phyloP scores from a whole-genome alignment of 345 rosid species.

The Moringa oleifera region DNA sequence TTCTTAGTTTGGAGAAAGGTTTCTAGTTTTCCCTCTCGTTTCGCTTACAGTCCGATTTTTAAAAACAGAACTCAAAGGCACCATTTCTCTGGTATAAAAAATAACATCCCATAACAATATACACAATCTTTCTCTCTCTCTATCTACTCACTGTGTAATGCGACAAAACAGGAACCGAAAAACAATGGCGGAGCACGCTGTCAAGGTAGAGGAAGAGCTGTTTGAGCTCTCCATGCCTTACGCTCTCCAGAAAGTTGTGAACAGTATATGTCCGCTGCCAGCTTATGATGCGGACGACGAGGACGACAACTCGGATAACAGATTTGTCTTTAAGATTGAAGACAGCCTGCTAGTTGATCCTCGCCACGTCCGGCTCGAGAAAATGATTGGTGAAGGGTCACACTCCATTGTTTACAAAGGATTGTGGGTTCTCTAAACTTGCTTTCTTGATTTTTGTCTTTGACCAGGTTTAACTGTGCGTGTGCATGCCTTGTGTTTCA shows the following conservation, averaged over 20 bases:
- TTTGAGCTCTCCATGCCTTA: neutral
- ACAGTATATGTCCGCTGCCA: neutral
- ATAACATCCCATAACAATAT: too few relatives aligned
- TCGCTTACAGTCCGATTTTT: conserved; percentile 1
- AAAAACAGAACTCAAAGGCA: neutral
- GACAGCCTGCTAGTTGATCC: conserved; percentile 37
- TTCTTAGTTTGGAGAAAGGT: neutral
- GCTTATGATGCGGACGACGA: conserved; percentile 13
- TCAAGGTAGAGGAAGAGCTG: neutral
- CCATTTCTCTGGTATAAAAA: neutral
- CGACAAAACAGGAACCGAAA: neutral
- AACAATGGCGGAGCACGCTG: conserved; percentile 6
- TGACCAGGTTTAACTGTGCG: conserved; percentile 1
- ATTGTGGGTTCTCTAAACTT: conserved; percentile 29
- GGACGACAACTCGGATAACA: conserved; percentile 9
- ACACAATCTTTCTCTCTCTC: neutral
- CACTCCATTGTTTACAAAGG: conserved; percentile 43
- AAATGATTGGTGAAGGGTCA: conserved; percentile 51
- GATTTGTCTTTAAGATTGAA: conserved; percentile 33
- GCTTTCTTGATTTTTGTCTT: conserved; percentile 2
- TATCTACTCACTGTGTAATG: conserved; percentile 4
- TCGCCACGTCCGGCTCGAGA: conserved; percentile 17
- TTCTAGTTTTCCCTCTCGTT: conserved; percentile 17
- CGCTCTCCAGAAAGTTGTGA: neutral
- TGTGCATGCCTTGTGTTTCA: conserved; percentile 9